These are phyloP conservation scores for Dissophora globulifera DNA, from an alignment of 192 early-diverging fungal species.

Conservation along the genomic window DNA sequence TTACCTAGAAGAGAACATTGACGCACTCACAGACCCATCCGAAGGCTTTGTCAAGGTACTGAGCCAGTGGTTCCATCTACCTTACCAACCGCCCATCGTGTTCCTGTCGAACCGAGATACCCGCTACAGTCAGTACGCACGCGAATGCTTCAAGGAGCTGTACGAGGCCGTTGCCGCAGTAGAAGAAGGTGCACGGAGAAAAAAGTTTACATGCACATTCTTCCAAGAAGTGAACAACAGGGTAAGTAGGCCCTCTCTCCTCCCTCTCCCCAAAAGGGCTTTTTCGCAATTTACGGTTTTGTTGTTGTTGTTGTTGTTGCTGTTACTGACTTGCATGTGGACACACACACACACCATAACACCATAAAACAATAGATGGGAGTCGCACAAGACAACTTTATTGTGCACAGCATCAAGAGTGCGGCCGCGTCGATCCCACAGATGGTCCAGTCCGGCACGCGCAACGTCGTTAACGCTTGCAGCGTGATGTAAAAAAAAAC, in stretches of 20 bases:
- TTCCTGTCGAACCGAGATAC: conserved; percentile 60
- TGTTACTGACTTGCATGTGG: not conserved
- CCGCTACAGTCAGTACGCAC: conserved; percentile 57
- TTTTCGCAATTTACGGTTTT: not conserved
- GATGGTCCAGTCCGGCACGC: conserved; percentile 36
- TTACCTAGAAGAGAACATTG: conserved; percentile 57
- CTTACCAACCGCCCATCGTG: conserved; percentile 57
- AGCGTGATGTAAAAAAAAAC: conserved; percentile 50
- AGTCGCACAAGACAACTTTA: conserved; percentile 60
- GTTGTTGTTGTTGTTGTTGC: not conserved
- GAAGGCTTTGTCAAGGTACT: conserved; percentile 61
- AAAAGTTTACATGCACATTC: conserved; percentile 59
- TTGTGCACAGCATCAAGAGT: conserved; percentile 53
- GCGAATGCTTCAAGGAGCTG: conserved; percentile 54
- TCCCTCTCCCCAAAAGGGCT: too few relatives aligned
- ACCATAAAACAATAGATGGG: too few relatives aligned
- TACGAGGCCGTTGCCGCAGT: conserved; percentile 56
- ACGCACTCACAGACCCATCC: conserved; percentile 50
- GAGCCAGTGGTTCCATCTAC: conserved; percentile 53
- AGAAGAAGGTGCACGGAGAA: conserved; percentile 48
- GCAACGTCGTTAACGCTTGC: conserved; percentile 31
- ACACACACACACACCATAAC: too few relatives aligned
- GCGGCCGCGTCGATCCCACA: conserved; percentile 41
- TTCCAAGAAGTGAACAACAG: conserved; percentile 57
- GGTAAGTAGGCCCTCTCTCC: too few relatives aligned